Base-by-base conservation (phyloP, 2,329 filamentous ascomycete species). In the Ascocoryne sarcoides region DNA sequence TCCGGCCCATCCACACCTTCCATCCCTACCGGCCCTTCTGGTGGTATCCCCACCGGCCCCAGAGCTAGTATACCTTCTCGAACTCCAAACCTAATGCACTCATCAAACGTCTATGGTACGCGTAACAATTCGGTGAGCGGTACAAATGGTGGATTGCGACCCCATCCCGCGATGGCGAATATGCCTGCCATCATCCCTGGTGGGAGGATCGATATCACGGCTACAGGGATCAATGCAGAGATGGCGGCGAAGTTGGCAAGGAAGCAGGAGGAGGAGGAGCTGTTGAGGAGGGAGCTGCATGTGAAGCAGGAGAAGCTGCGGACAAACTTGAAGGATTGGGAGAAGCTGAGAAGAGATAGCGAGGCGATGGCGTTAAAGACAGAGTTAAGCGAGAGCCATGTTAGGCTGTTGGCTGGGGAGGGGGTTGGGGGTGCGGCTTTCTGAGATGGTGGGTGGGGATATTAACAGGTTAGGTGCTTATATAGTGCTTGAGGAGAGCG, bases 401-500 rank as follows among this genome's bases (percentile, higher is more conserved):
- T 61, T 36, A 46, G 57, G 33, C 43, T 55, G 37, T 40, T 61
- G 37, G 57, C 58, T 39, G 59, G 59, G 3, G 59, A 61, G 40
- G 53, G 58, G 2, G 50, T 55, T 40, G 57, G 57, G 20, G 55
- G 58, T 29, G 56, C 55, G 35, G 59, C 59, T 2, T 61, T 61
- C 37, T 61, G n/a, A n/a, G n/a, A n/a, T n/a, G n/a, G n/a, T n/a
- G n/a, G n/a, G n/a, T n/a, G n/a, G n/a, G n/a, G n/a, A n/a, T n/a
- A n/a, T n/a, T n/a, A n/a, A n/a, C n/a, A n/a, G n/a, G n/a, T n/a
- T n/a, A n/a, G n/a, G n/a, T n/a, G n/a, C n/a, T n/a, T n/a, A n/a
- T n/a, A n/a, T n/a, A n/a, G n/a, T n/a, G n/a, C n/a, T n/a, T n/a
- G n/a, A n/a, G n/a, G n/a, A n/a, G n/a, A n/a, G n/a, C n/a, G n/a